phyloP scores from a whole-genome alignment of 139 green algal species.

The Edaphochlamys debaryana region DNA sequence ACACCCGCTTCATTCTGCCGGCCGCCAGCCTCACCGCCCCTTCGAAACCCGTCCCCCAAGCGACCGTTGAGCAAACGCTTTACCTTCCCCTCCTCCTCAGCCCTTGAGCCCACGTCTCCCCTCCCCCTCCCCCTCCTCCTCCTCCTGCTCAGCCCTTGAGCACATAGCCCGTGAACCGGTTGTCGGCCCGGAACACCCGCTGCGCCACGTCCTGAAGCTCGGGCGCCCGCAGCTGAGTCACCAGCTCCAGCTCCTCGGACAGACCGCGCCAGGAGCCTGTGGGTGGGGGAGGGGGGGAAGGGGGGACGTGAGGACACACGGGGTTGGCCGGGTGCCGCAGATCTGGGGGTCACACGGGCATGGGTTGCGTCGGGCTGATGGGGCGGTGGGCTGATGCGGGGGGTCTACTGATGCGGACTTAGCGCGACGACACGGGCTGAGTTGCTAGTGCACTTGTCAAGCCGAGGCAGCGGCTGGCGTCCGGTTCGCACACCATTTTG shows the following conservation, averaged over 20 bases:
- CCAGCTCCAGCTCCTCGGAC: conserved; percentile 17
- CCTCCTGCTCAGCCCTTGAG: neutral
- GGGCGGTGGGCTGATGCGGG: no score
- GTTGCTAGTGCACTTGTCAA: neutral
- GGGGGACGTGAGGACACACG: neutral
- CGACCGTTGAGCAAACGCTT: no score
- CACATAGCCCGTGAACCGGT: conserved; percentile 37
- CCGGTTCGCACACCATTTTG: neutral
- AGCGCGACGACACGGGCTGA: no score
- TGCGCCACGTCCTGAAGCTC: conserved; percentile 13
- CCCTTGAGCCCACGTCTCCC: no score
- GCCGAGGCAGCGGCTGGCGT: neutral
- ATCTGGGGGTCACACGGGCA: neutral
- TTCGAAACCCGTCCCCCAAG: no score
- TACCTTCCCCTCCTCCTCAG: no score
- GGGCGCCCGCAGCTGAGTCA: neutral
- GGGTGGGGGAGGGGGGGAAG: neutral
- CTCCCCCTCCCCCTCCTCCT: no score
- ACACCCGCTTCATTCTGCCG: no score
- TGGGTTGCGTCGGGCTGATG: no score
- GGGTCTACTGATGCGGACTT: no score
- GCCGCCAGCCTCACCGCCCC: no score
- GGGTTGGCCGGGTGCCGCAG: neutral
- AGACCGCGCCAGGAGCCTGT: conserved; percentile 38
- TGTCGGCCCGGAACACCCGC: conserved; percentile 9